phyloP scores from a whole-genome alignment of 1,139 yeast genomes.

The Protomyces gravidus region DNA sequence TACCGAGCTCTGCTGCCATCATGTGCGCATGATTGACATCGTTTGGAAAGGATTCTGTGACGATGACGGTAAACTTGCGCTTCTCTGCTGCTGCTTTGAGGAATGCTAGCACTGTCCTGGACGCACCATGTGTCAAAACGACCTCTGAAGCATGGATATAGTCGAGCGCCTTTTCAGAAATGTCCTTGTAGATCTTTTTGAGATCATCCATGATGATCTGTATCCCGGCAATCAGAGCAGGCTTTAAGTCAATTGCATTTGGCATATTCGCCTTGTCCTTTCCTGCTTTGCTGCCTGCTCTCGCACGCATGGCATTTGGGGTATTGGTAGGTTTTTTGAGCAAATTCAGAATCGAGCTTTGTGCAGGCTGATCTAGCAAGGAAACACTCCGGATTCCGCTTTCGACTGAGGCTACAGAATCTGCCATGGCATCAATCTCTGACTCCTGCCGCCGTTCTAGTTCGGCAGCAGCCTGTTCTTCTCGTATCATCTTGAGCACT shows the following conservation, averaged over 20 bases:
- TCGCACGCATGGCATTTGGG: neutral
- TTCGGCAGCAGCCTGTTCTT: conserved; percentile 56
- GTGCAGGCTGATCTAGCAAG: neutral
- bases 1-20: conserved; percentile 74
- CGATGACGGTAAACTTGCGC: conserved; percentile 80
- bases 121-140: conserved; percentile 84
- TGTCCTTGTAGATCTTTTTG: conserved; percentile 80
- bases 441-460: conserved; percentile 8
- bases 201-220: conserved; percentile 91
- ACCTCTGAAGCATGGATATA: conserved; percentile 93
- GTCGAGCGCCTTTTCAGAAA: conserved; percentile 85
- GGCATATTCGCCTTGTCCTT: neutral
- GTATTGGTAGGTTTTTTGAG: neutral
- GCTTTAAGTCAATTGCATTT: conserved; percentile 49
- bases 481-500: conserved; percentile 80
- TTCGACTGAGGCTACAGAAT: neutral
- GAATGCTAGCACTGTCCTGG: conserved; percentile 86
- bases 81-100: conserved; percentile 80
- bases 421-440: neutral
- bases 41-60: conserved; percentile 86
- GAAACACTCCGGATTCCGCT: neutral
- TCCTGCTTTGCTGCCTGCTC: neutral
- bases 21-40: conserved; percentile 68
- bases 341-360: neutral
- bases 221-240: conserved; percentile 88